Base-by-base conservation (phyloP, 2,329 filamentous ascomycete genomes). In the Chaetomium olivaceum region DNA sequence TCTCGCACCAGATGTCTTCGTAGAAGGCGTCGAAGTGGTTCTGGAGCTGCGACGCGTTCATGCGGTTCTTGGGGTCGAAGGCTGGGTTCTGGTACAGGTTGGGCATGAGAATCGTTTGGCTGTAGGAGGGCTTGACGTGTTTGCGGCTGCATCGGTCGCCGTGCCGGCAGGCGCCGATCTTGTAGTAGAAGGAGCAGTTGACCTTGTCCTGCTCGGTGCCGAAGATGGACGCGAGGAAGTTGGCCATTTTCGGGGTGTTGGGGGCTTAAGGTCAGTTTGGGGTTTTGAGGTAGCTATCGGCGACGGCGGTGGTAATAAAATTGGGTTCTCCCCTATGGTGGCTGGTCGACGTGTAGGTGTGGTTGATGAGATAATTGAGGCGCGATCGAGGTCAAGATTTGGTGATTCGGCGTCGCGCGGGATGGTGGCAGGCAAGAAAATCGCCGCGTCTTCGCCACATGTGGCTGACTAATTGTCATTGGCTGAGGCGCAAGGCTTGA, bases 11-110 rank as follows among this genome's bases (percentile, higher is more conserved):
- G 72, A 99, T 93, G 78, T 99, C 95, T 83, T 99, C 95, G 84
- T 99, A 99, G 80, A 99, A 99, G 75, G 95, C 95, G 80, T 99
- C 95, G 77, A 99, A 99, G 86, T 99, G 95, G 83, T 97, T 97
- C 81, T 97, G 94, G 77, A 98, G 90, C 84, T 99, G 95, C 73
- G 88, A 90, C 7, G 93, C 83, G 81, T 96, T 97, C 91, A 99
- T 97, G 82, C 93, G 95, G 85, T 89, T 95, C 83, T 96, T 96
- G 57, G 91, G 89, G 79, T 98, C 93, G 87, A 96, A 96, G 69
- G 93, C 92, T 12, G 95, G 95, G 84, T 99, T 99, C 80, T 98
- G 95, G 85, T 99, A 99, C 73, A 99, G 91, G 80, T 97, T 97
- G 56, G 95, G 95, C 77, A 99, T 92, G 72, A 99, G 90, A 79